These are phyloP conservation scores for Erysiphe pulchra DNA, from an alignment of 2,329 filamentous ascomycete species.

Conservation along the genomic window DNA sequence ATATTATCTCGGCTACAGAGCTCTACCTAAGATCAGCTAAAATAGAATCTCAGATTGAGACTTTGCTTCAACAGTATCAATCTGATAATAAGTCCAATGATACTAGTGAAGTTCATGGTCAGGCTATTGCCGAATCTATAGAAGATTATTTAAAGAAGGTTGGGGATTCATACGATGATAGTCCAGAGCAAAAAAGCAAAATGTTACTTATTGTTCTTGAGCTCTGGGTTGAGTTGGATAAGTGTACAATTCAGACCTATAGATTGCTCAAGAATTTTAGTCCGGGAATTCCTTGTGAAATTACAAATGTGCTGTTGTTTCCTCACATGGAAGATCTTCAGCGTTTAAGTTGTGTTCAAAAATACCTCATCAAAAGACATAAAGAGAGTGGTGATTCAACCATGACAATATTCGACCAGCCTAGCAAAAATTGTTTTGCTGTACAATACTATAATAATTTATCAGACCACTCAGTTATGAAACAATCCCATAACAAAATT, in stretches of 20 bases:
- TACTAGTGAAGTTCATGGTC: slow-evolving; percentile 7
- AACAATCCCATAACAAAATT: slow-evolving; percentile 10
- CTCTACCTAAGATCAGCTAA: too few species aligned
- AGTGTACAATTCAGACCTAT: slow-evolving; percentile 16
- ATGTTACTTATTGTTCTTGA: slow-evolving; percentile 28
- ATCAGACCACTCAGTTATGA: neutral
- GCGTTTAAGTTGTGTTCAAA: slow-evolving; percentile 23
- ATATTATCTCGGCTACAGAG: too few species aligned
- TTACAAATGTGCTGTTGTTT: slow-evolving; percentile 30
- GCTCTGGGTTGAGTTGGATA: slow-evolving; percentile 31
- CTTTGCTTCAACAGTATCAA: too few species aligned
- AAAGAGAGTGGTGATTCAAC: slow-evolving; percentile 2
- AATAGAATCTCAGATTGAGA: too few species aligned
- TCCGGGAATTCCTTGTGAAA: slow-evolving; percentile 22
- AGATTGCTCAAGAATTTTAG: slow-evolving; percentile 24
- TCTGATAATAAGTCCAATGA: too few species aligned
- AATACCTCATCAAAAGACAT: slow-evolving; percentile 19
- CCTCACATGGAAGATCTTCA: slow-evolving; percentile 20
- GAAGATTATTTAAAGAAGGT: slow-evolving; percentile 14
- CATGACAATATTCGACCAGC: slow-evolving; percentile 22
- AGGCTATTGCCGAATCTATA: slow-evolving; percentile 14
- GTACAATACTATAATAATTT: slow-evolving; percentile 2
- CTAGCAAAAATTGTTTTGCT: slow-evolving; percentile 14
- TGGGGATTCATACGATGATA: slow-evolving; percentile 16
- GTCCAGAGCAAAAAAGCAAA: slow-evolving; percentile 23